Evolutionary conservation across 305 asterid genomes (phyloP).

Genomic region (Salvia sclarea): DNA sequence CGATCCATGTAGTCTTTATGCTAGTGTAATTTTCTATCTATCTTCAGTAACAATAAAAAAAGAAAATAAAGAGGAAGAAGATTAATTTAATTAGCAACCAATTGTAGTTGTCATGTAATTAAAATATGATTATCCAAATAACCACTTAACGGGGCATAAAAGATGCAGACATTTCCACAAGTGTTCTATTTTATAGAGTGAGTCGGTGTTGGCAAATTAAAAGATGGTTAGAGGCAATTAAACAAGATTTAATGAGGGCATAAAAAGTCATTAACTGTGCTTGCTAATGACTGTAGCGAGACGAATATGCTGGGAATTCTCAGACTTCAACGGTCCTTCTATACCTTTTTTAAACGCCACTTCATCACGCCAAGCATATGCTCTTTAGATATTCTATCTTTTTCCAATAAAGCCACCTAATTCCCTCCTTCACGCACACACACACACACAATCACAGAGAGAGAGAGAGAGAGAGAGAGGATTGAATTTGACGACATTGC

Average conservation of each 20-base stretch:
- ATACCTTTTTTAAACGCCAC: conserved; percentile 41
- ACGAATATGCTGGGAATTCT: conserved; percentile 78
- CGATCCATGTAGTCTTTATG: too few species aligned
- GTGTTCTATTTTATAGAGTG: not conserved
- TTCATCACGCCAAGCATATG: conserved; percentile 88
- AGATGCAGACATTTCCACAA: not conserved
- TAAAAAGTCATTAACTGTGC: not conserved
- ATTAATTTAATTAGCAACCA: not conserved
- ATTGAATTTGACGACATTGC: not conserved
- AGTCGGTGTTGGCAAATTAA: not conserved
- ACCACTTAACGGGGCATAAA: not conserved
- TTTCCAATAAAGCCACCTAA: conserved; percentile 39
- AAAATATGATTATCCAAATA: not conserved
- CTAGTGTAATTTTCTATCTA: too few species aligned
- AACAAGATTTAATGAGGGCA: not conserved
- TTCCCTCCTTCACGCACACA: conserved; percentile 25
- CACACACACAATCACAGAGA: not conserved
- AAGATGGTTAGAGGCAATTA: not conserved
- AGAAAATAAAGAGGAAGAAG: too few species aligned
- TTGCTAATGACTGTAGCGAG: conserved; percentile 16
- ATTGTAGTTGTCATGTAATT: not conserved
- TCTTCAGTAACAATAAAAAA: too few species aligned
- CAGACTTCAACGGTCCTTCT: conserved; percentile 35
- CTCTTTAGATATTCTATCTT: conserved; percentile 71
- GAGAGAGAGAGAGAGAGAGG: too few species aligned